phyloP scores from a whole-genome alignment of 257 asterid species.

The Solanum clarkiae region DNA sequence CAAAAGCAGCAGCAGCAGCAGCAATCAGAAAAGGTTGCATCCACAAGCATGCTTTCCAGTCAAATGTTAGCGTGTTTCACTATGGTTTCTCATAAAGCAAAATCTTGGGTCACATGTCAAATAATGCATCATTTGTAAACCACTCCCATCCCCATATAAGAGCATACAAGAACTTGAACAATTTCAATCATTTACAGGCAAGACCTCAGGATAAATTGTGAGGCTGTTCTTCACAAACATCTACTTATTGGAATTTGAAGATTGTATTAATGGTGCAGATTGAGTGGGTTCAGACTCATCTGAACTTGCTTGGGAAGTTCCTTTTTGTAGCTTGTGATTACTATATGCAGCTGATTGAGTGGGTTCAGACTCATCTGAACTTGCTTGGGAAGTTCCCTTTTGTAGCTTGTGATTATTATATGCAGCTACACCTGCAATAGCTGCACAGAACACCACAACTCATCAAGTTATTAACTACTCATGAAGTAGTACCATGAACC shows the following conservation, averaged over 20 bases:
- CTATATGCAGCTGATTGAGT: constrained; percentile 23
- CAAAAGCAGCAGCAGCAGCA: neutral
- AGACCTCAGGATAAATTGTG: neutral
- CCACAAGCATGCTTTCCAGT: neutral
- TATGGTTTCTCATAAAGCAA: neutral
- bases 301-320: constrained; percentile 39
- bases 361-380: constrained; percentile 25
- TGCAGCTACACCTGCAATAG: constrained; percentile 89
- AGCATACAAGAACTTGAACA: neutral
- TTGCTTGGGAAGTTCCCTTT: constrained; percentile 51
- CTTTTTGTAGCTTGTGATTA: constrained; percentile 78
- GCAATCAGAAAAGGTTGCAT: neutral
- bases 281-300: constrained; percentile 23
- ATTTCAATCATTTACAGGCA: neutral
- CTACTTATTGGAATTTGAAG: constrained; percentile 18
- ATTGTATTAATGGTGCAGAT: constrained; percentile 29
- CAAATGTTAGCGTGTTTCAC: neutral
- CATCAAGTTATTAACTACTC: neutral
- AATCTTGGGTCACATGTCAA: neutral
- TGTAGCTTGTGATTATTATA: constrained; percentile 86
- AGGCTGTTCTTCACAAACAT: neutral
- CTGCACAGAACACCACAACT: constrained; percentile 31
- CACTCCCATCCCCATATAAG: neutral
- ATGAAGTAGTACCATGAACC: neutral
- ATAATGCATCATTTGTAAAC: neutral